These are phyloP conservation scores for Solanum pinnatisectum DNA, from an alignment of 257 asterid genomes.

Conservation along the genomic window DNA sequence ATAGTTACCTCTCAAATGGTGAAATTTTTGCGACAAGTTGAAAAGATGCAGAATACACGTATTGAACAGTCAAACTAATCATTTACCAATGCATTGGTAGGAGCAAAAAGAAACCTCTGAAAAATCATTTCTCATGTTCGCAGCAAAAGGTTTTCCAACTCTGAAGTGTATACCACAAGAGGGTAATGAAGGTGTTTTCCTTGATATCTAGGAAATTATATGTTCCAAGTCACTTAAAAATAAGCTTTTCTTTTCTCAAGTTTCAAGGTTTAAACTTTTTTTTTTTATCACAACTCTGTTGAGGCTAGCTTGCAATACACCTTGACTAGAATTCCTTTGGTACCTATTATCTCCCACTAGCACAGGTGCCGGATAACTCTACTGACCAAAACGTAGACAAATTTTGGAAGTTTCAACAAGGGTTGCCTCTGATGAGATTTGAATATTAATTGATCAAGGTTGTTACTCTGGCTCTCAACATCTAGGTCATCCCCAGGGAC, in stretches of 20 bases:
- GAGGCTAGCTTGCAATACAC: background rate
- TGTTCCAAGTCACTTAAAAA: background rate
- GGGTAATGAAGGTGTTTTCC: background rate
- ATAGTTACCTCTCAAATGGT: background rate
- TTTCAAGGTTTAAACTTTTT: background rate
- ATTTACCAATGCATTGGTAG: background rate
- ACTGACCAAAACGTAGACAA: background rate
- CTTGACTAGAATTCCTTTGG: background rate
- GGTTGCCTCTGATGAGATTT: background rate
- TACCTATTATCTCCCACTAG: background rate
- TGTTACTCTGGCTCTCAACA: background rate
- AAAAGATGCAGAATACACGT: background rate
- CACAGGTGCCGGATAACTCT: background rate
- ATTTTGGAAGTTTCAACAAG: background rate
- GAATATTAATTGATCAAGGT: background rate
- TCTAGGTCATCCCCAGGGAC: background rate
- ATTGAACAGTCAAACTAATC: background rate
- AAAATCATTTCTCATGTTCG: background rate
- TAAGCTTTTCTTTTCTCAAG: background rate
- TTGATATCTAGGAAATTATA: background rate
- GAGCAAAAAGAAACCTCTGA: background rate
- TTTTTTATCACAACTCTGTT: background rate
- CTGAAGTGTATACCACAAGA: background rate
- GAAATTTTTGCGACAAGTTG: background rate
- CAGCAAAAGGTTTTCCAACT: background rate